Conservation (phyloP, 2,329 filamentous ascomycete species). For the Colletotrichum nymphaeae region DNA sequence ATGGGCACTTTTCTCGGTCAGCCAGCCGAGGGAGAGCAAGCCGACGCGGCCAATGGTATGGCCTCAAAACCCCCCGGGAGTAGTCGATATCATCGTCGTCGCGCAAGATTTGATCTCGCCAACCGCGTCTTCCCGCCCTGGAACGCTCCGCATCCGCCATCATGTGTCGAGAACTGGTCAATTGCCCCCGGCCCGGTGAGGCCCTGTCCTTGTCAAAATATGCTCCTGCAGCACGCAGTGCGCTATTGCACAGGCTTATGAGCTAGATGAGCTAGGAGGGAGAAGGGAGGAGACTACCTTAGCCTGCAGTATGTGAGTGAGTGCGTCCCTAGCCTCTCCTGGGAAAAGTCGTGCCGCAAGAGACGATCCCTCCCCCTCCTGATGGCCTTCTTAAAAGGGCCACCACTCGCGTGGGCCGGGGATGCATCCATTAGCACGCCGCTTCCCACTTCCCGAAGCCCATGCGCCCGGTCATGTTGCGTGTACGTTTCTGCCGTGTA, state of each 20-base stretch:
- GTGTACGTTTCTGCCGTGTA: not conserved
- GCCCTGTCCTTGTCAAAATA: conserved; percentile 24
- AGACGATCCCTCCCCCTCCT: not conserved
- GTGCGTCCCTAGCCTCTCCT: not conserved
- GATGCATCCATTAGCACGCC: conserved; percentile 24
- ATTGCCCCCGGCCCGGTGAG: not conserved
- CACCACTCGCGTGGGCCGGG: not conserved
- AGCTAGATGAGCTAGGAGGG: not conserved
- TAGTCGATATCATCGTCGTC: conserved; percentile 13
- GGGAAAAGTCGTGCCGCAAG: not conserved
- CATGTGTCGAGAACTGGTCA: conserved; percentile 14
- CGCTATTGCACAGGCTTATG: not conserved
- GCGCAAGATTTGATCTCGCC: conserved; percentile 35
- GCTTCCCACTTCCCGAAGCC: conserved; percentile 26
- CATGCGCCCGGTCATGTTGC: conserved; percentile 7
- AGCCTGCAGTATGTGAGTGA: not conserved
- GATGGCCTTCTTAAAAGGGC: not conserved
- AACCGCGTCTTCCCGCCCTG: conserved; percentile 32
- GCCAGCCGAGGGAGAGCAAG: conserved; percentile 18
- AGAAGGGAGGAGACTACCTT: not conserved
- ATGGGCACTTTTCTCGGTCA: conserved; percentile 12
- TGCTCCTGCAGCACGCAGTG: conserved; percentile 12
- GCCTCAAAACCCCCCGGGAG: not conserved
- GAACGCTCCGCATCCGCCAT: conserved; percentile 26
- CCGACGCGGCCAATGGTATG: conserved; percentile 24